Evolutionary conservation across 805 yeast genomes (phyloP).

Genomic region (Alloascoidea africana): DNA sequence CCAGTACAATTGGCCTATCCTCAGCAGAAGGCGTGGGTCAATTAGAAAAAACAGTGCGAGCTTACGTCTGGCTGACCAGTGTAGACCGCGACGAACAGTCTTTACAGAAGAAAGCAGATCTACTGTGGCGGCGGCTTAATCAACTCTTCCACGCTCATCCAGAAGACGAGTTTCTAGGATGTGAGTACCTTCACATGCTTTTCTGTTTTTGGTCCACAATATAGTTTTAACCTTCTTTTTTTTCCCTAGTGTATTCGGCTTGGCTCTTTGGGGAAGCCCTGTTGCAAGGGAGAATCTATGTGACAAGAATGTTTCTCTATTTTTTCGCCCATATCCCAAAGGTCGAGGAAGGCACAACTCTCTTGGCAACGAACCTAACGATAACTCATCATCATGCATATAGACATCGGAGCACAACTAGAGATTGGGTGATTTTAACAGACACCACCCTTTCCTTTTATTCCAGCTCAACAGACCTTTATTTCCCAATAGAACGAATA

Average conservation of each 20-base stretch:
- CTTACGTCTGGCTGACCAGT: background rate
- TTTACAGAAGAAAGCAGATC: too few relatives aligned
- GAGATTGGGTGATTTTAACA: constrained; percentile 73
- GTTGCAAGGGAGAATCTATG: background rate
- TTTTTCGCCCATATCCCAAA: constrained; percentile 1
- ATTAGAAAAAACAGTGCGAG: background rate
- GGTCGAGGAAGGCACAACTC: too few relatives aligned
- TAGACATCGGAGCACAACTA: constrained; percentile 10
- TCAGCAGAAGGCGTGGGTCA: background rate
- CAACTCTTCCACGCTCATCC: constrained; percentile 3
- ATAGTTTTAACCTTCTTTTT: background rate
- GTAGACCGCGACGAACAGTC: too few relatives aligned
- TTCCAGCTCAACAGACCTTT: constrained; percentile 59
- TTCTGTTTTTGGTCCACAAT: constrained; percentile 1
- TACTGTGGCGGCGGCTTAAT: constrained; percentile 1
- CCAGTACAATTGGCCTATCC: background rate
- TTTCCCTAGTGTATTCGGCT: background rate
- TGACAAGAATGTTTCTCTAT: background rate
- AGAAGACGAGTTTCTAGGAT: background rate
- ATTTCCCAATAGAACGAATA: constrained; percentile 67
- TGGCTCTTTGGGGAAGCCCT: background rate
- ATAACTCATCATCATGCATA: too few relatives aligned
- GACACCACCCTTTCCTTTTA: constrained; percentile 57
- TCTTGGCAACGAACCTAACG: too few relatives aligned
- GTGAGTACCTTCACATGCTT: background rate